Evolutionary conservation across 371 early-diverging fungal species (phyloP), one percentile per base, ranked within the genome.

Genomic region (Thermomucor indicae-seudaticae): DNA sequence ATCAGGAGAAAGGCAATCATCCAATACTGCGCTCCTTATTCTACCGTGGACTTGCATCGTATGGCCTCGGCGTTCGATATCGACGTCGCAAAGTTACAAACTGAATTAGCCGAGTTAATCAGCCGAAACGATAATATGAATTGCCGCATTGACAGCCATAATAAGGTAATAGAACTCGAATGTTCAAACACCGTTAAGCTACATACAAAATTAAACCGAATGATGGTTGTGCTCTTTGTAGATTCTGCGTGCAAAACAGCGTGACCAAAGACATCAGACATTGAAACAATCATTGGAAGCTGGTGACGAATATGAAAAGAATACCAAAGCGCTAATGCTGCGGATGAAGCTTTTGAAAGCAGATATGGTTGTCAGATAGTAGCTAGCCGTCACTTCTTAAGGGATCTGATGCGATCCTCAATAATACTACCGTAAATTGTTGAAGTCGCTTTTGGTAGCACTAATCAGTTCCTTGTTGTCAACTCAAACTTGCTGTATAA

Each of bases 1-100:
- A 91, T 92, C 43, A 84, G 88, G 24, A 83, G 83, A 50, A 84
- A 79, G 60, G 90, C 92, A 0, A 65, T 92, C 46, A 72, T 89
- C 0, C 93, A 92, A 58, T 94, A 92, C 60, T 88, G 90, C 35
- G 66, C 67, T 28, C 92, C 94, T 10, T 94, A 89, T 63, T 60
- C 78, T 27, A 75, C 86, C 0, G 86, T 94, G 3, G 88, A 92
- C 55, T 56, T 94, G 75, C 70, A 75, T 16, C 79, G 79, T 43
- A 92, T 94, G 92, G 90, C 91, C 0, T 47, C 43, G 23, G 80
- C 86, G 14, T 90, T 94, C 55, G 75, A 78, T 34, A 79, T 81
- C 0, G 51, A 59, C 7, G 75, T 88, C 0, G 58, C 73, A 12
- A 62, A 60, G 8, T 58, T 92, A n/a, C 91, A 91, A 67, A 64